These are phyloP conservation scores for Samsoniella hepiali DNA, from an alignment of 2,329 filamentous ascomycete genomes.

Conservation along the genomic window DNA sequence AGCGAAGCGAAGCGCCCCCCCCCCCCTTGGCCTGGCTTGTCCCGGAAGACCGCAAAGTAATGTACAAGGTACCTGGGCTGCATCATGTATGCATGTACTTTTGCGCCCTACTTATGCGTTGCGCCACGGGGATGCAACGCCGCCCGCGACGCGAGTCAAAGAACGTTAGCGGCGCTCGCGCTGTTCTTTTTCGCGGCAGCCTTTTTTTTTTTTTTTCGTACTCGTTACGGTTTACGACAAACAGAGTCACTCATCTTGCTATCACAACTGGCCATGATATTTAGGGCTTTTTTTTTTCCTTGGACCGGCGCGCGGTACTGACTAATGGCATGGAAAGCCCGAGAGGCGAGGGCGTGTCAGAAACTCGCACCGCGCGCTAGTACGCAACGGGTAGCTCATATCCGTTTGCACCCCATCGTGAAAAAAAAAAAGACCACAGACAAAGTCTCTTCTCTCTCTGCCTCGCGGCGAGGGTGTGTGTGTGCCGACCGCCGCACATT, in stretches of 20 bases:
- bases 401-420: constrained; percentile 5
- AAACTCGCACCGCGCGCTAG: constrained; percentile 14
- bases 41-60: background rate
- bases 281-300: background rate
- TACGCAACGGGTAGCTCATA: constrained; percentile 9
- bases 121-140: constrained; percentile 6
- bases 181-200: no score
- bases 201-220: no score
- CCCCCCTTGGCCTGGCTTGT: no score
- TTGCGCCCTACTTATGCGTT: background rate
- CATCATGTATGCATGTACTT: background rate
- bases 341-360: background rate
- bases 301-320: background rate
- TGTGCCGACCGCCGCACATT: no score
- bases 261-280: no score
- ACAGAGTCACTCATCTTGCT: no score
- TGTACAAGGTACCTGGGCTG: background rate
- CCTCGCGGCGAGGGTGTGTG: no score
- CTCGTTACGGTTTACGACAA: no score
- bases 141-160: constrained; percentile 10
- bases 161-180: no score
- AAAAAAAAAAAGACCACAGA: background rate
- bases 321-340: constrained; percentile 8
- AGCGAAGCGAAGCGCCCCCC: constrained; percentile 7
- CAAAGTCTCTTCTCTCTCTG: background rate